Percentiles rank a stretch among this genome's conserved stretches.
Conservation (phyloP, 2,329 filamentous ascomycete genomes). For the Amesomyces nigricolor region DNA sequence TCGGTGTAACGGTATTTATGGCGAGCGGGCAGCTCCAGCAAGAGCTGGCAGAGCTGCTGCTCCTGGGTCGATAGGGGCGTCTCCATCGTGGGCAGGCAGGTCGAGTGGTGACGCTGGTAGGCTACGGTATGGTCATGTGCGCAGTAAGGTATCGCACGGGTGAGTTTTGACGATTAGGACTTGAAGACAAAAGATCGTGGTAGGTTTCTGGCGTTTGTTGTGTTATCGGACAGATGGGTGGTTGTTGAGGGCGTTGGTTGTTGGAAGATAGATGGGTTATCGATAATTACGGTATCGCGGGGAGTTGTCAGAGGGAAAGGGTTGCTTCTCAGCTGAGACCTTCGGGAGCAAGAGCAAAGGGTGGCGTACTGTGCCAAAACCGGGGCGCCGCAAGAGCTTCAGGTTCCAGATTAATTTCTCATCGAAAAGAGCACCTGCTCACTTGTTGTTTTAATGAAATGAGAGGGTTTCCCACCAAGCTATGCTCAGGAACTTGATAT, state of each 20-base stretch:
- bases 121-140: slow-evolving; percentile 7
- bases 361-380: no score
- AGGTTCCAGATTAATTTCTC: no score
- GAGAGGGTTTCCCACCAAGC: not conserved
- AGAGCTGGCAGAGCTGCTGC: slow-evolving; percentile 74
- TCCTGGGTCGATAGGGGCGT: slow-evolving; percentile 60
- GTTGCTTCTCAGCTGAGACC: no score
- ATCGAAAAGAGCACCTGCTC: no score
- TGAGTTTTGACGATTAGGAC: not conserved
- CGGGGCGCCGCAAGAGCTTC: no score
- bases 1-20: slow-evolving; percentile 72
- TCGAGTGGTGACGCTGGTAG: not conserved
- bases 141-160: not conserved
- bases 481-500: not conserved
- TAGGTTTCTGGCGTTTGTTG: not conserved
- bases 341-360: no score
- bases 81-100: slow-evolving; percentile 40
- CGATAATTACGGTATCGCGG: no score
- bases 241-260: not conserved
- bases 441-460: no score
- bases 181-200: not conserved
- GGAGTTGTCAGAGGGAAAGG: no score
- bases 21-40: slow-evolving; percentile 69
- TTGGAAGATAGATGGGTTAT: no score
- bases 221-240: not conserved